Base-by-base conservation (phyloP, 2,329 filamentous ascomycete species). In the Aspergillus floridensis region DNA sequence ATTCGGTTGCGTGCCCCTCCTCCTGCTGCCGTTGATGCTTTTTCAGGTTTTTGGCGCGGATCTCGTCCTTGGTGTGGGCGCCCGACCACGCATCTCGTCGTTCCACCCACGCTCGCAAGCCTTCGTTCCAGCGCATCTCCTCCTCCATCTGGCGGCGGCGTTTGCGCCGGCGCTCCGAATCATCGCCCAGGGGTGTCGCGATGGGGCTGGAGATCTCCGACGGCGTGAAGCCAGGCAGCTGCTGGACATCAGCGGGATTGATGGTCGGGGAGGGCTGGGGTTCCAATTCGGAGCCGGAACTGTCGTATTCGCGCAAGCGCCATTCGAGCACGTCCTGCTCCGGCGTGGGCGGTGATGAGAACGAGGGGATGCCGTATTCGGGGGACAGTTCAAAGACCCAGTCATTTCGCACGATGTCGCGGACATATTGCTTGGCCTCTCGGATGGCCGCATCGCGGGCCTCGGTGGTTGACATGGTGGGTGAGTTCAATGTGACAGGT, bases 71-170 rank as follows among this genome's bases (percentile, higher is more conserved):
- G 24, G 70, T 70, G 58, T 65, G 66, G 32, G 92, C 93, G 32
- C 90, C 88, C 1, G 92, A 93, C 93, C 93, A 98, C 6, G 86
- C 87, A 76, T 96, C 87, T 52, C 93, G 84, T 59, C 91, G 82
- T 31, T 88, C 85, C 60, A 88, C 84, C 76, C 91, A 98, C 72
- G 89, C 89, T n/a, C 87, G 84, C 58, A 97, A 74, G 0, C 93
- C 93, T 41, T 88, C 81, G 68, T 97, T 98, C 88, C 90, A 96
- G 31, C 79, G 74, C 77, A 87, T 84, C 77, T 91, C 88, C 58
- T 86, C 85, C 62, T 85, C 82, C 53, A 85, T 71, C 52, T 80
- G 83, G 66, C 81, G 83, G 57, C 86, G 81, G 47, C 84, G 80
- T 62, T 81, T 83, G 38, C 85, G 80, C 61, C 81, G 83, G 58